Evolutionary conservation across 306 rosid species (phyloP), one percentile per base, ranked within the genome.

Genomic region (Glycine latifolia): DNA sequence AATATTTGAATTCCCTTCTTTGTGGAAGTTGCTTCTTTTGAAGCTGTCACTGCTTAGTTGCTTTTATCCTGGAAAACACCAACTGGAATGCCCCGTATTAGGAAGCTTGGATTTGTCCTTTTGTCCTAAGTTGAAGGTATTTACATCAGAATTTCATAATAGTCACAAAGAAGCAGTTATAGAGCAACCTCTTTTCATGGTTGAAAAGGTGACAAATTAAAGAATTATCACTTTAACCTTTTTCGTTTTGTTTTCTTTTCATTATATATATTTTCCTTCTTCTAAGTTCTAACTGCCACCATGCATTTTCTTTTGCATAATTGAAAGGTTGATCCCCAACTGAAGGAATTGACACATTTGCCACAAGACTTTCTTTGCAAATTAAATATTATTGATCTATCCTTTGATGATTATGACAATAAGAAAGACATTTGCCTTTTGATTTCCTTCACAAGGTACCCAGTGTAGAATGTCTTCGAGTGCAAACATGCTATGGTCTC

Each of bases 1-100:
- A 67, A 16, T 43, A 37, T 67, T 67, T 67, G 35, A 67, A 67
- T 67, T 67, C 35, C 54, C 73, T 15, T 67, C 37, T 44, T 67
- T 67, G 26, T 67, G 7, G 7, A 3, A 8, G 2, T 4, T 71
- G 12, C 0, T 0, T 26, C 61, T 71, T 31, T 4, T 1, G 3
- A 3, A 71, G 0, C 6, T 71, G 61, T 26, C 63, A 71, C 31
- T 7, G 26, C 48, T 71, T 39, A 1, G 8, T 14, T 50, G 33
- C 48, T 71, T 71, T 33, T 71, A 33, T 71, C 62, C 62, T 13
- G 62, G 2, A 35, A 72, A 15, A 3, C n/a, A 31, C 77, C 14
- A 8, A 7, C 35, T 72, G 26, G 65, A 72, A 72, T 72, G 77
- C 13, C 77, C 63, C n/a, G 8, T 0, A 4, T 43, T 67, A 43